Conservation (phyloP, 768 basidiomycete species). For the Kwoniella pini region DNA sequence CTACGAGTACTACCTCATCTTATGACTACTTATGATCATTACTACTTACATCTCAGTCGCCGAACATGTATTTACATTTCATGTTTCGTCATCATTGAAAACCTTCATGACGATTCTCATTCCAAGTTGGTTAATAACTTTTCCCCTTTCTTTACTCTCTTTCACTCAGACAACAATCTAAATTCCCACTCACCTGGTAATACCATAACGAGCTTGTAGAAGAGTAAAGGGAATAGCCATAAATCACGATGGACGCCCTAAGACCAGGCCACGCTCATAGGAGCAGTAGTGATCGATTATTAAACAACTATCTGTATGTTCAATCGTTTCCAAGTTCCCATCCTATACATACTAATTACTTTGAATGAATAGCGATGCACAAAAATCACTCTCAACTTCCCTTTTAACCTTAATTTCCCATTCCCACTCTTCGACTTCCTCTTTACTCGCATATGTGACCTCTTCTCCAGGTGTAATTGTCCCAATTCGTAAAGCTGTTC, state of each 20-base stretch:
- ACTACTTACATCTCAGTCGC: too few species aligned
- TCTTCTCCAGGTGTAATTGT: conserved; percentile 52
- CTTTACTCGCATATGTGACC: conserved; percentile 53
- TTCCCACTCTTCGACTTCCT: conserved; percentile 54
- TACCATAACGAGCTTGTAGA: background rate
- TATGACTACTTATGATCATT: too few species aligned
- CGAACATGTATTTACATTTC: too few species aligned
- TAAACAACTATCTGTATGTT: conserved; percentile 54
- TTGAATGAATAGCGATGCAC: conserved; percentile 38
- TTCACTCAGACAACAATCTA: too few species aligned
- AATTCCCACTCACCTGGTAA: too few species aligned
- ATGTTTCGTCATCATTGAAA: too few species aligned
- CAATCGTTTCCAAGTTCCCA: background rate
- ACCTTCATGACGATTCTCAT: background rate
- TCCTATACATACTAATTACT: background rate
- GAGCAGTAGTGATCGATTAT: conserved; percentile 50
- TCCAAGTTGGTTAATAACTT: background rate
- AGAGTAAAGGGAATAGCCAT: background rate
- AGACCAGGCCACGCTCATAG: conserved; percentile 51
- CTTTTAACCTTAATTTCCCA: conserved; percentile 53
- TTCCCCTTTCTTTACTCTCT: background rate
- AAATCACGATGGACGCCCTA: conserved; percentile 46
- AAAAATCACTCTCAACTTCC: conserved; percentile 49
- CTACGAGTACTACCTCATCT: too few species aligned
- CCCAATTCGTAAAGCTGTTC: conserved; percentile 49